Evolutionary conservation across 495 filamentous ascomycete genomes (phyloP).

Genomic region (Penicillium turbatum): DNA sequence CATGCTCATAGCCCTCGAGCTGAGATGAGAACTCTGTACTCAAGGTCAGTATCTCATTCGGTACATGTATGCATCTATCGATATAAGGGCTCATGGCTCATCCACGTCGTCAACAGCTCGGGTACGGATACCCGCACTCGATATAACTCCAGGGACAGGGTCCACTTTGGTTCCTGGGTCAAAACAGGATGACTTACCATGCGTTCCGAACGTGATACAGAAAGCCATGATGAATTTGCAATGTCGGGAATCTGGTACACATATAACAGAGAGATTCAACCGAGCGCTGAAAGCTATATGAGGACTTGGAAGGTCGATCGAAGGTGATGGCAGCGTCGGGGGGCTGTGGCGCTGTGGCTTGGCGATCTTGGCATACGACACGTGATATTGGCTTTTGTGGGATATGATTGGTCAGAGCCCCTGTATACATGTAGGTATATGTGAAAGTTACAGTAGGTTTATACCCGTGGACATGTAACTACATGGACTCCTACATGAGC

Average conservation of each 20-base stretch:
- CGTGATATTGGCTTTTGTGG: conserved; percentile 16
- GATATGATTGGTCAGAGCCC: conserved; percentile 16
- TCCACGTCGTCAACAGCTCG: conserved; percentile 1
- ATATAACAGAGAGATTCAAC: background rate
- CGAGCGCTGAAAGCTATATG: conserved; percentile 1
- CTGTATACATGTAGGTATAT: too few relatives aligned
- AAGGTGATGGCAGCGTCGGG: conserved; percentile 27
- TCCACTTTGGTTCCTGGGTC: conserved; percentile 4
- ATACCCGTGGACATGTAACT: too few relatives aligned
- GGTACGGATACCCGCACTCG: conserved; percentile 9
- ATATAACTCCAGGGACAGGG: conserved; percentile 2
- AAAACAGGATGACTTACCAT: conserved; percentile 37
- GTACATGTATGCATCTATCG: background rate
- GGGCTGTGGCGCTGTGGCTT: conserved; percentile 26
- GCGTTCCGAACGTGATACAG: conserved; percentile 54
- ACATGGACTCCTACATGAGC: too few relatives aligned
- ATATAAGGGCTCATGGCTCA: background rate
- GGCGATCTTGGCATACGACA: conserved; percentile 21
- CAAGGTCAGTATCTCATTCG: conserved; percentile 1
- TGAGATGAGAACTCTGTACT: conserved; percentile 47
- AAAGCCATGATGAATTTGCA: conserved; percentile 40
- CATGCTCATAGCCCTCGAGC: conserved; percentile 52
- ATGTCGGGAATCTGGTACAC: background rate
- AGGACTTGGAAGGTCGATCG: background rate
- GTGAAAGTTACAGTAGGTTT: too few relatives aligned